These are phyloP conservation scores for Elongisporangium senticosum DNA, from an alignment of 352 stramenopile species.

Conservation along the genomic window DNA sequence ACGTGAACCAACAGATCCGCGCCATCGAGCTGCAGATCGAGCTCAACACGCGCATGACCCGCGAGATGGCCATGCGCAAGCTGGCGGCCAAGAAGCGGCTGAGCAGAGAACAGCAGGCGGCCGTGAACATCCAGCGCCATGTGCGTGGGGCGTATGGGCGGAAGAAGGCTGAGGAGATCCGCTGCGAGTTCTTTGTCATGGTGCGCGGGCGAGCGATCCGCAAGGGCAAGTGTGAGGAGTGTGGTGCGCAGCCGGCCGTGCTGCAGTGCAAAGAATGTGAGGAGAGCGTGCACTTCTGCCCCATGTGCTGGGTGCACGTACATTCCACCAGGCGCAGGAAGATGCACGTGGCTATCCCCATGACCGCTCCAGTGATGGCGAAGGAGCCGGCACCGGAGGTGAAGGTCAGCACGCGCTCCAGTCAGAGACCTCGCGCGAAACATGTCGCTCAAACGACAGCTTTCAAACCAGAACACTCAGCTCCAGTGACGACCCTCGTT, in stretches of 20 bases:
- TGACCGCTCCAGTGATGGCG: constrained; percentile 16
- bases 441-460: not conserved
- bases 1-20: constrained; percentile 33
- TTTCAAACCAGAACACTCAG: not conserved
- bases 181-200: constrained; percentile 63
- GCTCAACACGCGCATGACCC: constrained; percentile 48
- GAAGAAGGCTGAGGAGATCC: constrained; percentile 30
- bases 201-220: constrained; percentile 61
- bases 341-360: constrained; percentile 56
- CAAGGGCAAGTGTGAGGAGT: constrained; percentile 68
- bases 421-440: not conserved
- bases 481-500: not conserved
- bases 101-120: constrained; percentile 32
- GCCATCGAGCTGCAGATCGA: constrained; percentile 49
- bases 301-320: constrained; percentile 67
- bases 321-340: constrained; percentile 53
- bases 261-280: constrained; percentile 63
- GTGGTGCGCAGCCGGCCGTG: constrained; percentile 56
- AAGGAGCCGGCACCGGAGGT: not conserved
- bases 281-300: constrained; percentile 66
- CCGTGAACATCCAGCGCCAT: constrained; percentile 43
- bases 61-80: constrained; percentile 18
- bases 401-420: not conserved
- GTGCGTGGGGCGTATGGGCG: constrained; percentile 38
- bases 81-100: constrained; percentile 24